Evolutionary conservation across 148 eudicot genomes (phyloP).

Genomic region (Camellia sinensis): DNA sequence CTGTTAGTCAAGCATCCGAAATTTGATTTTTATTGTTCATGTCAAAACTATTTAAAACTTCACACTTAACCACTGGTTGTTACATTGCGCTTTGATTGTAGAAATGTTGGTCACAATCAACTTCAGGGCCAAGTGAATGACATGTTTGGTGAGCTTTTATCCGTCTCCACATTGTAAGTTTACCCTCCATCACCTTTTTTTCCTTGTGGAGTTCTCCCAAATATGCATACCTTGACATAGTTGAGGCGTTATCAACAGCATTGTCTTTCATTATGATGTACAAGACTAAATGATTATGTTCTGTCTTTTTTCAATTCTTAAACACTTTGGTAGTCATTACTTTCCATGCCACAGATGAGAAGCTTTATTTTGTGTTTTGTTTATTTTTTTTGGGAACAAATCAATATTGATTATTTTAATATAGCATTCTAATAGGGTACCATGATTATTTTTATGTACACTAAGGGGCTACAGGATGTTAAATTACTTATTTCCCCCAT

Average conservation of each 20-base stretch:
- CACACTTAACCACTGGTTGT: background rate
- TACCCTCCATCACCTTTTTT: constrained; percentile 8
- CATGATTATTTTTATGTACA: too few relatives aligned
- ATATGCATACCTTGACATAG: background rate
- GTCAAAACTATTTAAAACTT: background rate
- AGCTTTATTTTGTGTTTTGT: too few relatives aligned
- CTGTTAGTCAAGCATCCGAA: constrained; percentile 45
- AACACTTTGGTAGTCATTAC: background rate
- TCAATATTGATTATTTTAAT: background rate
- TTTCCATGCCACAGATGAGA: background rate
- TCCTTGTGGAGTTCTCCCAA: background rate
- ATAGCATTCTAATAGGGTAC: too few relatives aligned
- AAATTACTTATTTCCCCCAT: too few relatives aligned
- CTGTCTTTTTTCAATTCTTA: background rate
- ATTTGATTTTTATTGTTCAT: constrained; percentile 1
- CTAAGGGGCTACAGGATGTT: too few relatives aligned
- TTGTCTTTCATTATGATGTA: background rate
- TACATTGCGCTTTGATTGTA: constrained; percentile 21
- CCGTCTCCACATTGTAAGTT: constrained; percentile 71
- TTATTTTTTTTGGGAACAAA: too few relatives aligned
- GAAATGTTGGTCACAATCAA: constrained; percentile 85
- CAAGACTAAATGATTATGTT: background rate
- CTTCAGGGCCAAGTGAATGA: constrained; percentile 55
- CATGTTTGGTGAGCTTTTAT: constrained; percentile 53
- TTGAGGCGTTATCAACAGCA: background rate